Conservation (phyloP, 805 yeast species). For the Metschnikowia kofuensis region DNA sequence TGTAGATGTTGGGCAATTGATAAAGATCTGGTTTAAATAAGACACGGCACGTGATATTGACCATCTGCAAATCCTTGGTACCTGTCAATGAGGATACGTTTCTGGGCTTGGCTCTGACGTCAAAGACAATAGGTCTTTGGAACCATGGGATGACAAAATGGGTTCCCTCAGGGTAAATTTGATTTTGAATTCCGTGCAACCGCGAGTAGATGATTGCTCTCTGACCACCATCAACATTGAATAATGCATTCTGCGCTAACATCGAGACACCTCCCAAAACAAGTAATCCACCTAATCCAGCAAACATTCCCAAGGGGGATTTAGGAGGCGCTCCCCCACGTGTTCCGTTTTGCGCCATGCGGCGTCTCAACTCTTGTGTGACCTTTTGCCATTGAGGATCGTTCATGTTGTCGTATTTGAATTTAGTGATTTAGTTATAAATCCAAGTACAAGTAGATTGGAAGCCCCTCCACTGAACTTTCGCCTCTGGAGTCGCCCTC, state of each 20-base stretch:
- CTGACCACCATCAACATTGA: constrained; percentile 95
- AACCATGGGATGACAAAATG: constrained; percentile 94
- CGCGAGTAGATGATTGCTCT: constrained; percentile 94
- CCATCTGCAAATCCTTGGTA: constrained; percentile 98
- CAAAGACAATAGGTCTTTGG: constrained; percentile 85
- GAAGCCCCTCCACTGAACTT: not conserved
- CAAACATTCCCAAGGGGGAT: constrained; percentile 36
- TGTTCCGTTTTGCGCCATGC: constrained; percentile 24
- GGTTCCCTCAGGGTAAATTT: constrained; percentile 89
- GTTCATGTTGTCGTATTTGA: constrained; percentile 25
- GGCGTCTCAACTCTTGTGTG: constrained; percentile 40
- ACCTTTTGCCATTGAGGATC: constrained; percentile 41
- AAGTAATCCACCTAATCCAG: constrained; percentile 42
- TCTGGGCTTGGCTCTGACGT: constrained; percentile 93
- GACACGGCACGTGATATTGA: constrained; percentile 97
- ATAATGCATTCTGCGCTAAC: constrained; percentile 35
- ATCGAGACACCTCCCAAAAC: constrained; percentile 40
- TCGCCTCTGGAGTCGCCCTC: constrained; percentile 5
- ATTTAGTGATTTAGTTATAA: not conserved
- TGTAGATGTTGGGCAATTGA: constrained; percentile 78
- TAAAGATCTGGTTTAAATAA: constrained; percentile 81
- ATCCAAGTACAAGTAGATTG: not conserved
- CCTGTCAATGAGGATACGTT: constrained; percentile 94
- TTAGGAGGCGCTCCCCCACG: constrained; percentile 30
- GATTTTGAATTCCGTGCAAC: constrained; percentile 76